Percentiles rank a stretch among this genome's conserved stretches.
These are phyloP conservation scores for Parasitella parasitica DNA, from an alignment of 371 early-diverging fungal genomes.

Conservation along the genomic window DNA sequence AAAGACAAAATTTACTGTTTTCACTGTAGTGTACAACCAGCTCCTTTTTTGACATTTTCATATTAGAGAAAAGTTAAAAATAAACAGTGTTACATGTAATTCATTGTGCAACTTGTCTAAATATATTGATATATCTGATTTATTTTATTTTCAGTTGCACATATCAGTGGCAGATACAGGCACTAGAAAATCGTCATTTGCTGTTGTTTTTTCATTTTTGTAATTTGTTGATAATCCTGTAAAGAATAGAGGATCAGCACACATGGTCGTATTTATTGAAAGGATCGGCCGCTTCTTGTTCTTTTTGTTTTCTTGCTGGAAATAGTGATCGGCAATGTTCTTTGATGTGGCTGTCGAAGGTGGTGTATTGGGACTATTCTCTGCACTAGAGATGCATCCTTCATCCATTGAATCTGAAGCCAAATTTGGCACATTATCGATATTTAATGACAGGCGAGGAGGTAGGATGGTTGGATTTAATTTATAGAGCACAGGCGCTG, in stretches of 20 bases:
- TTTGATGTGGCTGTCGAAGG: neutral
- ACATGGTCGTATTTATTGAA: conserved; percentile 26
- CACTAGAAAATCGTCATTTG: conserved; percentile 18
- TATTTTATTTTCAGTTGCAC: neutral
- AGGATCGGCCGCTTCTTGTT: conserved; percentile 21
- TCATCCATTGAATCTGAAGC: neutral
- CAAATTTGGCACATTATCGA: conserved; percentile 1
- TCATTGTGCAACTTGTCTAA: neutral
- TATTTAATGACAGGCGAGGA: conserved; percentile 21
- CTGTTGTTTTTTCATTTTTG: neutral
- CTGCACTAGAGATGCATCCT: conserved; percentile 19
- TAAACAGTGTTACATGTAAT: neutral
- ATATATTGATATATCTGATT: neutral
- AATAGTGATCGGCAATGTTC: neutral
- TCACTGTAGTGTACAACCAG: no score
- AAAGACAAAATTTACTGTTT: no score
- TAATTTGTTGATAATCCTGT: conserved; percentile 28
- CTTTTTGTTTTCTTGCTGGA: conserved; percentile 8
- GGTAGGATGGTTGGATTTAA: conserved; percentile 16
- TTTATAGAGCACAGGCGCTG: conserved; percentile 24
- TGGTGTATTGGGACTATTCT: conserved; percentile 15
- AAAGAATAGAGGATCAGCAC: conserved; percentile 32
- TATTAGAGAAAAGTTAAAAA: no score
- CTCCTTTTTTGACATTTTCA: no score
- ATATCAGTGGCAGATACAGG: conserved; percentile 13